Base-by-base conservation (phyloP, 129 eudicot genomes). In the Sambucus nigra region DNA sequence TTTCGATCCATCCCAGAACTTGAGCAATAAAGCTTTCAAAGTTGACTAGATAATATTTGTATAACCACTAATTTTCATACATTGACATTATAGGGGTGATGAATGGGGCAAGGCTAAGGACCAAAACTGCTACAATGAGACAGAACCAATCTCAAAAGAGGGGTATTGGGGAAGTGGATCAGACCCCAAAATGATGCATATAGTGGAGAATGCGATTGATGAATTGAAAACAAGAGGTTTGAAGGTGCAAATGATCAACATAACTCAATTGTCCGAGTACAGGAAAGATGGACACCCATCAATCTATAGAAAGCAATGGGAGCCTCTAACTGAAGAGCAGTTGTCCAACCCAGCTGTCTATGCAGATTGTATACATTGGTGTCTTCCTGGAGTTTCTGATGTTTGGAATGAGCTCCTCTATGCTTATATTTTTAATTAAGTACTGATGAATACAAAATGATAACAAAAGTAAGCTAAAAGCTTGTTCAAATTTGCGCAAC, bases 361-460 rank as follows among this genome's bases (percentile, higher is more conserved):
- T 76, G 76, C 96, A 28, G 96, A 87, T 65, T 87, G 96, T 59
- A 66, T 76, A 59, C 96, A 87, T 67, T 87, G 93, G 93, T 87
- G 96, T 55, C 88, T 87, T 60, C 96, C 96, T 6, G 96, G 96
- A 44, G 88, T 87, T 9, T 88, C 96, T 25, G 96, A 87, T 68
- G 81, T 72, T 27, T 87, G 96, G 96, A 87, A 87, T 51, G 73
- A 82, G 54, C 74, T 87, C 17, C 59, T 87, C 27, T 79, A 76
- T 60, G 88, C 85, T 58, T 65, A 64, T 20, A 56, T 87, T 53
- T 68, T 76, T 59, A 60, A 72, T 46, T 53, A 73, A 52, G 51
- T 33, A 60, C 55, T 47, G 49, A 13, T 55, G 31, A 15, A 55
- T 16, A 21, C 17, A 8, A 28, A 13, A 5, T 44, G 28, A 31